A percentile compares a stretch with the other conserved stretches of the same genome.
Evolutionary conservation across 2,329 filamentous ascomycete species (phyloP).

Genomic region (Acephala macrosclerotiorum): DNA sequence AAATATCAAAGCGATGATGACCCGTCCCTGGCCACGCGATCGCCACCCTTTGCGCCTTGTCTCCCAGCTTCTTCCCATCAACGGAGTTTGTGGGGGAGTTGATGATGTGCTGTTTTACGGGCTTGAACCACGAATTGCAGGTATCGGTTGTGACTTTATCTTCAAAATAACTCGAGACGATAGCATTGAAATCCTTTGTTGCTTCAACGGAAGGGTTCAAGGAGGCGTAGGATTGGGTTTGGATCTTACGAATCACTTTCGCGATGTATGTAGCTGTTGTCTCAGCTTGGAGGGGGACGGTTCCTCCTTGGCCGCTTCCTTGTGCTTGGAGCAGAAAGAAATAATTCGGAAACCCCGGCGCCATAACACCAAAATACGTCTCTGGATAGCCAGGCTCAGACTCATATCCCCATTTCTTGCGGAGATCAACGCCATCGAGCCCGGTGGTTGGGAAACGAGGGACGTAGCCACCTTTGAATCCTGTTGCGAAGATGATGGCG

Average conservation of each 20-base stretch:
- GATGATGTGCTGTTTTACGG: neutral
- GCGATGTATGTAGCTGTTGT: neutral
- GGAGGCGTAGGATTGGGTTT: neutral
- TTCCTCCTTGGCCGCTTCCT: neutral
- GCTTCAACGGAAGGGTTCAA: neutral
- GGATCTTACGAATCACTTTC: neutral
- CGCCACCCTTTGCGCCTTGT: neutral
- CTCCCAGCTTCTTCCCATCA: neutral
- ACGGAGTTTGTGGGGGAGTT: neutral
- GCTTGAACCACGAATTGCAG: neutral
- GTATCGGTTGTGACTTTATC: neutral
- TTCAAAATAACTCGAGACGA: neutral
- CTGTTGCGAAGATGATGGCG: slow-evolving; percentile 29
- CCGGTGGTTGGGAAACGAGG: neutral
- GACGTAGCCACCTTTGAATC: slow-evolving; percentile 38
- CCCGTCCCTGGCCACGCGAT: neutral
- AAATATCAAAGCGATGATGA: neutral
- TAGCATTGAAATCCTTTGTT: neutral
- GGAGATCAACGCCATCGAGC: neutral
- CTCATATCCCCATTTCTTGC: neutral
- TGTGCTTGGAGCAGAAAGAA: neutral
- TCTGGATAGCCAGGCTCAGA: neutral
- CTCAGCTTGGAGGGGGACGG: neutral
- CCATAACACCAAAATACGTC: neutral
- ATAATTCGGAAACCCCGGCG: neutral